Percentiles rank a stretch among this genome's conserved stretches.
phyloP scores from a whole-genome alignment of 2,329 filamentous ascomycete genomes.

The Calonectria ilicicola region DNA sequence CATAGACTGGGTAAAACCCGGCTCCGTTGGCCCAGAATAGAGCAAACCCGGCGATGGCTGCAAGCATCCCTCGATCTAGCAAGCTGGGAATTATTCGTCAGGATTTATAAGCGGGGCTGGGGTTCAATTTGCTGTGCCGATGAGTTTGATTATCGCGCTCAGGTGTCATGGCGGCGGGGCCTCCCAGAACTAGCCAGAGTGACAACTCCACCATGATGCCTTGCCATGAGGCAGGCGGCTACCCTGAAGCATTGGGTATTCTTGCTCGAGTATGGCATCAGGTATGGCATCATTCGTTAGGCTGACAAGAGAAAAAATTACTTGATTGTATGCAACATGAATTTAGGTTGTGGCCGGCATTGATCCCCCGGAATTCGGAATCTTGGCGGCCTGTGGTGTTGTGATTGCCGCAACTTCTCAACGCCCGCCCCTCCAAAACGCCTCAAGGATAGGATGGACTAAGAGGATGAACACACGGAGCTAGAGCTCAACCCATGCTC shows the following conservation, averaged over 20 bases:
- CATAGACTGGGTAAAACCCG: neutral
- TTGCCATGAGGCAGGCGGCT: neutral
- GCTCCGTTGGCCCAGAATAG: neutral
- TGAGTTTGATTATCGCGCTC: neutral
- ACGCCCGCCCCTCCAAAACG: neutral
- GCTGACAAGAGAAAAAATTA: neutral
- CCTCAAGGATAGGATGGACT: neutral
- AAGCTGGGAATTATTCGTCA: constrained; percentile 15
- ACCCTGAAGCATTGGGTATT: constrained; percentile 15
- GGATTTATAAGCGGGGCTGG: constrained; percentile 25
- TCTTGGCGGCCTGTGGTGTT: neutral
- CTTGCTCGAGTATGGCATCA: neutral
- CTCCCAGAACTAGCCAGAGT: neutral
- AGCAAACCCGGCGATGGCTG: neutral
- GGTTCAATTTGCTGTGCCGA: neutral
- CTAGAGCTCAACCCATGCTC: neutral
- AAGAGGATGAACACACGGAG: neutral
- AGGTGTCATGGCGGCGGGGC: constrained; percentile 16
- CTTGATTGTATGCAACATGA: neutral
- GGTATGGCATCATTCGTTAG: neutral
- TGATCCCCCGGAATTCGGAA: constrained; percentile 6
- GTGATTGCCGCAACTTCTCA: too few species aligned
- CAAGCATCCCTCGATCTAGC: neutral
- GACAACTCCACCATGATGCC: neutral
- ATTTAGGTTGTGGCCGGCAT: too few species aligned